Evolutionary conservation across 768 basidiomycete genomes (phyloP).

Genomic region (Boletus barrowsii): DNA sequence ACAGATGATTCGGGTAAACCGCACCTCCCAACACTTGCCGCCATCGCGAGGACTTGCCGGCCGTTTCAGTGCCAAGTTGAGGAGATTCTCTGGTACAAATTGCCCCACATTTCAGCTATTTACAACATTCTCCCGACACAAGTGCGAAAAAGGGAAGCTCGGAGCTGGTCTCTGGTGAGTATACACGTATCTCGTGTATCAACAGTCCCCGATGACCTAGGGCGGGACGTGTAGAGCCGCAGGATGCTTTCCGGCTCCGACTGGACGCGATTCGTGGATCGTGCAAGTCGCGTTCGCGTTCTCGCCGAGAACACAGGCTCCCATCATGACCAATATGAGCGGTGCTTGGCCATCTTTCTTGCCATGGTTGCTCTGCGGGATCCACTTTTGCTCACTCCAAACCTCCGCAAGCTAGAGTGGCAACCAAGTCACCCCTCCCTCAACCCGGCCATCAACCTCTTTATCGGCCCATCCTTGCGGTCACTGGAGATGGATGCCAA

Average conservation of each 20-base stretch:
- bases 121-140: slow-evolving; percentile 17
- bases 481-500: slow-evolving; percentile 26
- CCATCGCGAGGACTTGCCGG: slow-evolving; percentile 28
- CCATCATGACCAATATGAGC: neutral
- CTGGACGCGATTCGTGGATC: slow-evolving; percentile 19
- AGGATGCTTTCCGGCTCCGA: slow-evolving; percentile 15
- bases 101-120: slow-evolving; percentile 9
- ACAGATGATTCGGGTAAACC: slow-evolving; percentile 15
- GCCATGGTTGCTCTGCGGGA: slow-evolving; percentile 16
- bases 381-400: slow-evolving; percentile 21
- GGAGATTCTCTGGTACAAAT: slow-evolving; percentile 21
- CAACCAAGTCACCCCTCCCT: neutral
- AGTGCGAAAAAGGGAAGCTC: slow-evolving; percentile 10
- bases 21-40: slow-evolving; percentile 17
- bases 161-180: slow-evolving; percentile 22
- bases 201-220: neutral
- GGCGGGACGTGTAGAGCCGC: slow-evolving; percentile 12
- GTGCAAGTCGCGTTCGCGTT: slow-evolving; percentile 16
- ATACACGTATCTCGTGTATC: neutral
- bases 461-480: slow-evolving; percentile 17
- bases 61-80: slow-evolving; percentile 19
- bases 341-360: slow-evolving; percentile 5
- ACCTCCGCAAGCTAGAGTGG: slow-evolving; percentile 22
- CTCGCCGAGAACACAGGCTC: neutral
- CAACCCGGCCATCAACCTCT: slow-evolving; percentile 16